These are phyloP conservation scores for Porphyrellus sp. DNA, from an alignment of 1,284 basidiomycete species.

Conservation along the genomic window DNA sequence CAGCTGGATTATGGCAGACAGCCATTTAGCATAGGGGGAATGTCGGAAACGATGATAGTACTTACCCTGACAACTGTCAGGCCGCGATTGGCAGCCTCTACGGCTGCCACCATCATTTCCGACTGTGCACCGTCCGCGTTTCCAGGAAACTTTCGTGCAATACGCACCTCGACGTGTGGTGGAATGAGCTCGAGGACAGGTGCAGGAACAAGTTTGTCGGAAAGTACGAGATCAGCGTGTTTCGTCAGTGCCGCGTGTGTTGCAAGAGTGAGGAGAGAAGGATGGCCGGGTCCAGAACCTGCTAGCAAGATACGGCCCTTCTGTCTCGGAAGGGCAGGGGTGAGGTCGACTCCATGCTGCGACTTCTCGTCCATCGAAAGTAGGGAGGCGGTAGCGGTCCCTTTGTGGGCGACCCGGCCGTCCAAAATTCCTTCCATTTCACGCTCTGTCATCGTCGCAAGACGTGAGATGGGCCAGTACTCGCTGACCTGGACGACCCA, in stretches of 20 bases:
- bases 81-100: conserved; percentile 77
- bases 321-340: conserved; percentile 30
- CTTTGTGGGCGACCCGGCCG: conserved; percentile 33
- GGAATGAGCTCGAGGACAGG: conserved; percentile 89
- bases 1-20: conserved; percentile 46
- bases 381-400: background rate
- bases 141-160: conserved; percentile 96
- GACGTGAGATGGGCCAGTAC: conserved; percentile 84
- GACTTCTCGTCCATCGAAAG: conserved; percentile 20
- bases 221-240: conserved; percentile 82
- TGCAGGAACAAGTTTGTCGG: conserved; percentile 96
- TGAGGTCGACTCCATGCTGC: conserved; percentile 26
- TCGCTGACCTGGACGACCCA: conserved; percentile 93
- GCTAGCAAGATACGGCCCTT: conserved; percentile 80
- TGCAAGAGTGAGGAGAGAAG: conserved; percentile 85
- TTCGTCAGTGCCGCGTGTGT: conserved; percentile 80
- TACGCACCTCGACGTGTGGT: conserved; percentile 63
- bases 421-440: conserved; percentile 70
- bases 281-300: conserved; percentile 94
- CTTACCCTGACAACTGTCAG: conserved; percentile 83
- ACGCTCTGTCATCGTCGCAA: conserved; percentile 63
- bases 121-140: conserved; percentile 93
- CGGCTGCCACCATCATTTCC: conserved; percentile 89
- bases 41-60: background rate
- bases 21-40: background rate